Conservation (phyloP, 768 basidiomycete genomes). For the Auriscalpium microsporum region DNA sequence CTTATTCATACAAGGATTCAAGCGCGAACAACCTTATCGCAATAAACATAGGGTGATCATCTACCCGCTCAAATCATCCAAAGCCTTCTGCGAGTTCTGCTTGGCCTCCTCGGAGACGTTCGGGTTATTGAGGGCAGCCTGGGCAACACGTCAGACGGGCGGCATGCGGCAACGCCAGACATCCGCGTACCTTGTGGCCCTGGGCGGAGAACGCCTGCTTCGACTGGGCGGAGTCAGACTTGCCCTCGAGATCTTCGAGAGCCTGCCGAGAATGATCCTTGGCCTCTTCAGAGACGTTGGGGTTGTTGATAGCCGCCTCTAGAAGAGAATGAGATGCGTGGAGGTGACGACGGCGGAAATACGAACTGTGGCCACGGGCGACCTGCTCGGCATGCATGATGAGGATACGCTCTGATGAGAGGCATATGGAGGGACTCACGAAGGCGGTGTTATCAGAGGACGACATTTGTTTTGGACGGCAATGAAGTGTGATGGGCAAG, state of each 20-base stretch:
- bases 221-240: not conserved
- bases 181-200: not conserved
- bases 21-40: too few species aligned
- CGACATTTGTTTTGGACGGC: not conserved
- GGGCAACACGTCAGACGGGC: not conserved
- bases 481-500: too few species aligned
- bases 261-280: slow-evolving; percentile 7
- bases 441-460: not conserved
- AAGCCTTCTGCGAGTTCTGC: slow-evolving; percentile 18
- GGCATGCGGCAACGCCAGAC: not conserved
- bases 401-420: not conserved
- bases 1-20: too few species aligned
- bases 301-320: slow-evolving; percentile 9
- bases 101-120: slow-evolving; percentile 18
- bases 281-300: slow-evolving; percentile 8
- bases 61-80: slow-evolving; percentile 16
- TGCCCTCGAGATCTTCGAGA: slow-evolving; percentile 5
- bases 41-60: too few species aligned
- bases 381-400: not conserved
- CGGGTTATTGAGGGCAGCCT: slow-evolving; percentile 22
- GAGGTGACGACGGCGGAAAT: not conserved
- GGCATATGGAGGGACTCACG: not conserved
- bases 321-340: not conserved
- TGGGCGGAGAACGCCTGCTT: not conserved
- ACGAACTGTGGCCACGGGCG: not conserved